These are phyloP conservation scores for Yarrowia keelungensis DNA, from an alignment of 805 yeast genomes.

Conservation along the genomic window DNA sequence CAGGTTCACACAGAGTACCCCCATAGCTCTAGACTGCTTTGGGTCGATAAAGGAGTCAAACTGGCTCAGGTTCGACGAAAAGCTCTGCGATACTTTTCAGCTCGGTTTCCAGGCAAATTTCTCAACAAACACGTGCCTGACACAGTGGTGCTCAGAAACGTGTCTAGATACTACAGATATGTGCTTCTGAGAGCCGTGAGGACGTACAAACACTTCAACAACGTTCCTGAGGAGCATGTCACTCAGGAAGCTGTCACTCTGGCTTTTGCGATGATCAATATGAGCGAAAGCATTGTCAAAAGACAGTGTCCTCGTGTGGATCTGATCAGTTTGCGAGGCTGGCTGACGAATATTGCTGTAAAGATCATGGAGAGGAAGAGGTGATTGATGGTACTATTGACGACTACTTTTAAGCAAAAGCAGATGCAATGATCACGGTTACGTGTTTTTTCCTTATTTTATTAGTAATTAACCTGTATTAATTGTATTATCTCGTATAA, in stretches of 20 bases:
- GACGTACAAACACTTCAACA: neutral
- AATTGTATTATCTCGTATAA: no score
- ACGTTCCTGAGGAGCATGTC: neutral
- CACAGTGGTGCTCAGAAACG: neutral
- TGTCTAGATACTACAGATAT: neutral
- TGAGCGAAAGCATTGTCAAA: neutral
- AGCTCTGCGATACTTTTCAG: neutral
- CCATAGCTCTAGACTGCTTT: neutral
- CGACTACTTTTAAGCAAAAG: no score
- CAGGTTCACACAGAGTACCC: constrained; percentile 1
- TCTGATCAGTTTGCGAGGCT: neutral
- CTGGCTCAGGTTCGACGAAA: neutral
- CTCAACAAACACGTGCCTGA: neutral
- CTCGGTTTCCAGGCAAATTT: neutral
- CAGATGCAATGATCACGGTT: no score
- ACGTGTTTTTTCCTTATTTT: no score
- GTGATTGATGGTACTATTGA: no score
- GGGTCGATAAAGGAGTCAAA: constrained; percentile 30
- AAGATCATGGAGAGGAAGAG: neutral
- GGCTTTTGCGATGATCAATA: neutral
- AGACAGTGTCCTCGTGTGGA: neutral
- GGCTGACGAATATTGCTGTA: neutral
- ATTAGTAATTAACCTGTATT: no score
- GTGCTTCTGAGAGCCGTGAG: constrained; percentile 3
- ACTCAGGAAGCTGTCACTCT: neutral